Base-by-base conservation (phyloP, 2,329 filamentous ascomycete species). In the Fusarium verrucosum region DNA sequence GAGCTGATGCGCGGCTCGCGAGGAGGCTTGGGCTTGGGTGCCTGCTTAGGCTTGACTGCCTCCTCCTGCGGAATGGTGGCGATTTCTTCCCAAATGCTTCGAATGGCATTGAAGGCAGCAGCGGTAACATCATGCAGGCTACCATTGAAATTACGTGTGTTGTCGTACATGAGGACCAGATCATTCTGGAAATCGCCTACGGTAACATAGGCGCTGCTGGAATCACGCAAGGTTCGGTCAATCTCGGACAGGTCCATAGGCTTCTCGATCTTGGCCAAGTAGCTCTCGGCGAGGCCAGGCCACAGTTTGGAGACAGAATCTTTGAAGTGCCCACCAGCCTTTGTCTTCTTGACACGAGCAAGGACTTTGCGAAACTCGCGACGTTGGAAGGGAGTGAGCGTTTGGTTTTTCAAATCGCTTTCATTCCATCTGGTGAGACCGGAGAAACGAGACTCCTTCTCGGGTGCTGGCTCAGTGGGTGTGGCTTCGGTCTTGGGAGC, bases 201-300 rank as follows among this genome's bases (percentile, higher is more conserved):
- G 7, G 85, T 87, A 10, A 77, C 72, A 75, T 97, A 98, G 43
- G 66, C 63, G 4, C 70, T 65, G 22, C 83, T 78, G 49, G 86
- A 84, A 26, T 87, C 83, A 71, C 92, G 92, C 32, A 98, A 77
- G 66, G 91, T 94, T 49, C 84, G 82, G 73, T 98, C 94, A 72
- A 99, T 91, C 10, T 89, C 89, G 35, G 85, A 83, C 33, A 99
- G 84, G 76, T 98, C 94, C 82, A 96, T 94, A 0, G 94, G 94
- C 26, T 89, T 84, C 33, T 88, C 85, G 68, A 98, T 79, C 62
- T 81, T 88, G 32, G 89, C 82, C 2, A 85, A 80, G 64, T 90
- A 91, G 63, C 92, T 91, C 3, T 87, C 88, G 51, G 92, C 92
- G 36, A 98, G 87, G 25, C 81, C 82, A 36, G 97, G 85, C 77